phyloP scores from a whole-genome alignment of 1,139 yeast species.

The Blastobotrys persicus region DNA sequence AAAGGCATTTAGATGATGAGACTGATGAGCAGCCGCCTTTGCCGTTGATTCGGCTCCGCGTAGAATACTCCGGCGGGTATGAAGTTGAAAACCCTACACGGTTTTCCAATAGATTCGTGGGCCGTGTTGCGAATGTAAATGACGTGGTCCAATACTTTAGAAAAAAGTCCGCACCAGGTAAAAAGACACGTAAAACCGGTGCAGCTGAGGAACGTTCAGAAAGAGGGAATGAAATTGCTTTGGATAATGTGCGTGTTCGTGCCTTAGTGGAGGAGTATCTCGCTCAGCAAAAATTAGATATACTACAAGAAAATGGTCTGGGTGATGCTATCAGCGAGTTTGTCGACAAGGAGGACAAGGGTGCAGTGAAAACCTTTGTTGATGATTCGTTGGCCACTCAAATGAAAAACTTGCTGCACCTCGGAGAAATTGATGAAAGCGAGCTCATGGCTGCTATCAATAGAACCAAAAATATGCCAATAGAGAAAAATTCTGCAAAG shows the following conservation, averaged over 20 bases:
- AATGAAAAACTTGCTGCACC: constrained; percentile 50
- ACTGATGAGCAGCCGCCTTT: constrained; percentile 46
- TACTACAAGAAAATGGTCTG: constrained; percentile 76
- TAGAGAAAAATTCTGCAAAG: constrained; percentile 5
- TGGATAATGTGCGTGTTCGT: constrained; percentile 52
- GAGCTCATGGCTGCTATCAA: constrained; percentile 19
- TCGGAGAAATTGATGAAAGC: constrained; percentile 36
- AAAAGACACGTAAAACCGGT: constrained; percentile 12
- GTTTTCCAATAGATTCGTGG: constrained; percentile 87
- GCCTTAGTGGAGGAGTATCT: constrained; percentile 60
- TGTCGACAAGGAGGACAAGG: constrained; percentile 81
- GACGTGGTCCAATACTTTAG: constrained; percentile 76
- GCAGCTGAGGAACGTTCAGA: constrained; percentile 14
- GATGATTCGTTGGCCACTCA: constrained; percentile 65
- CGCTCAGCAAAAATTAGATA: constrained; percentile 58
- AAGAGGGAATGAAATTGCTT: constrained; percentile 15
- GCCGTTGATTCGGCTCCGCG: constrained; percentile 78
- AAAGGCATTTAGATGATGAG: constrained; percentile 30
- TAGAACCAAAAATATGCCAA: constrained; percentile 14
- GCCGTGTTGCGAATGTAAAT: constrained; percentile 83
- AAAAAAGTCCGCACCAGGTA: constrained; percentile 27
- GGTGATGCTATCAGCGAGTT: constrained; percentile 68
- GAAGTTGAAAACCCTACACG: constrained; percentile 90
- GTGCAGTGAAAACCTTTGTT: constrained; percentile 65
- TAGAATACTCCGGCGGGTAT: constrained; percentile 86